phyloP scores from a whole-genome alignment of 805 yeast genomes.

The Vanderwaltozyma yarrowii region DNA sequence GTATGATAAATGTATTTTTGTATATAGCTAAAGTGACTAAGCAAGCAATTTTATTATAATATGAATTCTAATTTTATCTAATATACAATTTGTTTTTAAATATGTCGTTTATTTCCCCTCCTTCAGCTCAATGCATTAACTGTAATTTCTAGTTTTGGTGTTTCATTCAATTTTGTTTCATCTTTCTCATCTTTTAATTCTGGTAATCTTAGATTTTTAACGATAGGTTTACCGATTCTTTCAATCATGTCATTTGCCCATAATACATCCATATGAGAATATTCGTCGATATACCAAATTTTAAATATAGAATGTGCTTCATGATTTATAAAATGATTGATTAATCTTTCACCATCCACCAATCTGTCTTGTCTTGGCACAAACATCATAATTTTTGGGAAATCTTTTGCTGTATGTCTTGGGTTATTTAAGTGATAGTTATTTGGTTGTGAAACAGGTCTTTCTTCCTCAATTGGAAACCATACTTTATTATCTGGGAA shows the following conservation, averaged over 20 bases:
- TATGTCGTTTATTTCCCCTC: background rate
- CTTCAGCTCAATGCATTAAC: background rate
- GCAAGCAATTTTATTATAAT: no score
- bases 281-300: slow-evolving; percentile 39
- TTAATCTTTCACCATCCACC: slow-evolving; percentile 64
- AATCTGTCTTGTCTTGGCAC: slow-evolving; percentile 65
- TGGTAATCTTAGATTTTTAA: slow-evolving; percentile 25
- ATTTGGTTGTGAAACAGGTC: background rate
- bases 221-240: slow-evolving; percentile 46
- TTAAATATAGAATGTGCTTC: slow-evolving; percentile 36
- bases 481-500: slow-evolving; percentile 44
- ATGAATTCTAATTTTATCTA: no score
- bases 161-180: no score
- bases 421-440: slow-evolving; percentile 17
- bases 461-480: slow-evolving; percentile 31
- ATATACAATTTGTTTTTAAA: no score
- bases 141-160: background rate
- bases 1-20: no score
- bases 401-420: slow-evolving; percentile 29
- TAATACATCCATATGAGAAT: slow-evolving; percentile 81
- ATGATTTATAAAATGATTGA: slow-evolving; percentile 48
- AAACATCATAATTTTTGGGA: slow-evolving; percentile 56
- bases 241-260: slow-evolving; percentile 80
- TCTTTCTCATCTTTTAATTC: no score
- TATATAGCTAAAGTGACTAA: no score